Base-by-base conservation (phyloP, 1,284 basidiomycete genomes). In the Coniferiporia weirii region DNA sequence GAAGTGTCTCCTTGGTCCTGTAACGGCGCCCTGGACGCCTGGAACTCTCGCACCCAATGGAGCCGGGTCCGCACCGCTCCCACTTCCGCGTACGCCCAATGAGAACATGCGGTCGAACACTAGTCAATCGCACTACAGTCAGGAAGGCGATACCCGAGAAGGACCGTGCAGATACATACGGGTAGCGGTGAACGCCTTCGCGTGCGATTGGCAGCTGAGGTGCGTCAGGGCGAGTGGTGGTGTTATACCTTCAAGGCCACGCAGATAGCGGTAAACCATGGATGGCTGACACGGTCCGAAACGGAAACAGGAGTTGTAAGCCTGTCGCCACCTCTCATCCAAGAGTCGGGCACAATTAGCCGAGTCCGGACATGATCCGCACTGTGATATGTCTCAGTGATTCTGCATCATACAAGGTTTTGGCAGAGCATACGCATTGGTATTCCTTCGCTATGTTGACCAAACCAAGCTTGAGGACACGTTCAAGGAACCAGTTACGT, bases 31-130 rank as follows among this genome's bases (percentile, higher is more conserved):
- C 12, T 83, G 79, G 22, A 83, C 83, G 0, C 82, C 84, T 27
- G 83, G 77, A 5, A 83, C 83, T 10, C 87, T 79, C 6, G 78
- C 77, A 10, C 80, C 82, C 0, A 89, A 70, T 1, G 87, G 84
- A 13, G 57, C 60, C 15, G 56, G 60, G 35, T 58, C 60, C 0
- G 79, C 75, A 53, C 89, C 82, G 1, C 83, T 79, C 2, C 85
- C 86, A 59, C 83, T 82, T 20, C 84, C 84, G 22, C 90, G 84
- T 15, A 91, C 76, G 27, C 89, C 89, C 7, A 92, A 76, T 3
- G 87, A 89, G 71, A 95, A 95, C 93, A 95, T 95, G 53, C 93
- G 76, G 71, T 95, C 93, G 67, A 95, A 95, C 34, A 95, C 91
- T 94, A 64, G 27, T 17, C 13, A 34, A 52, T 56, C 45, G 20